These are phyloP conservation scores for Panicum hallii DNA, from an alignment of 202 grass and related monocot species.

Conservation along the genomic window DNA sequence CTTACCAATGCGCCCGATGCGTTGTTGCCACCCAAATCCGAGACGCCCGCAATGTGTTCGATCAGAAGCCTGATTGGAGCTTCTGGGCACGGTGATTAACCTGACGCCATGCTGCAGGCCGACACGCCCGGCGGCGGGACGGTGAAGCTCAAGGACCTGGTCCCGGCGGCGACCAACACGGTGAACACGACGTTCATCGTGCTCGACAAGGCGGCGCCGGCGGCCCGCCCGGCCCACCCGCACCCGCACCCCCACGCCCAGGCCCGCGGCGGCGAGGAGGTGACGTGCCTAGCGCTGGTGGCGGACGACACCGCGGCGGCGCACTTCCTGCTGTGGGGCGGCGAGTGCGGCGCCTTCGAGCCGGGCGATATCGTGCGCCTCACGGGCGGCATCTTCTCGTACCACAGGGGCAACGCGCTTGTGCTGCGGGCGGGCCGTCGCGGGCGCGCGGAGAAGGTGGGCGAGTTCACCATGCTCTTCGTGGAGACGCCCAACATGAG, in stretches of 20 bases:
- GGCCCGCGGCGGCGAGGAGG: slow-evolving; percentile 49
- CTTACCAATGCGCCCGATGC: not conserved
- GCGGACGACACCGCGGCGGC: slow-evolving; percentile 80
- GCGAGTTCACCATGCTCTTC: slow-evolving; percentile 83
- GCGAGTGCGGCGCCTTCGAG: slow-evolving; percentile 77
- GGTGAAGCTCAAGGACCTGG: slow-evolving; percentile 67
- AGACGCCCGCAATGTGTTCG: not conserved
- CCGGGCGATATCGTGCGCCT: slow-evolving; percentile 75
- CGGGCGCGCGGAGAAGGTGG: slow-evolving; percentile 68
- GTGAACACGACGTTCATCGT: slow-evolving; percentile 84
- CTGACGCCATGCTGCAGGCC: slow-evolving; percentile 1
- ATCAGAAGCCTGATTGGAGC: slow-evolving; percentile 4
- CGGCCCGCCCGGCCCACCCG: not conserved
- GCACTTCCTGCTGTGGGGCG: slow-evolving; percentile 89
- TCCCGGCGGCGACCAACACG: slow-evolving; percentile 76
- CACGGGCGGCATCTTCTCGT: slow-evolving; percentile 76
- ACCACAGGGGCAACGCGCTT: slow-evolving; percentile 56
- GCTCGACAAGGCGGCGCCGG: slow-evolving; percentile 63
- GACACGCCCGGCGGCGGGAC: not conserved
- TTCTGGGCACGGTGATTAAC: not conserved
- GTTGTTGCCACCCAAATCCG: not conserved
- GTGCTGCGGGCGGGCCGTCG: slow-evolving; percentile 70
- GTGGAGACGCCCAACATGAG: slow-evolving; percentile 95
- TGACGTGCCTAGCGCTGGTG: slow-evolving; percentile 71
- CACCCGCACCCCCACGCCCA: slow-evolving; percentile 4